Evolutionary conservation across 257 asterid species (phyloP).

Genomic region (Rubia yunnanensis): DNA sequence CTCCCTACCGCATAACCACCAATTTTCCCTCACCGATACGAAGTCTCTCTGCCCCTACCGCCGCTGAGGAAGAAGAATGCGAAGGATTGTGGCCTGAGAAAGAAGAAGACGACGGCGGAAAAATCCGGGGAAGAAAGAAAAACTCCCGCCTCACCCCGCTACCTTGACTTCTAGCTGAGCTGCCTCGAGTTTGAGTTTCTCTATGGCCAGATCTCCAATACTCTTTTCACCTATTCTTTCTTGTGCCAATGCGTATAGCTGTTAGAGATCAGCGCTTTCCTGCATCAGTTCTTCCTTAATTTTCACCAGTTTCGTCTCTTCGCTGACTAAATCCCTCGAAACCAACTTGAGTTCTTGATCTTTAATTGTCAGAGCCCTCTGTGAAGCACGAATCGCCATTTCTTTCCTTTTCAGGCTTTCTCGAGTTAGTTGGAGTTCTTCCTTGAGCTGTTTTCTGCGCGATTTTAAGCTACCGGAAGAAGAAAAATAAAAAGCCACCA

Average conservation of each 20-base stretch:
- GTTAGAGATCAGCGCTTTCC: slow-evolving; percentile 36
- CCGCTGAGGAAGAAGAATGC: no score
- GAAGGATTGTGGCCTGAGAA: no score
- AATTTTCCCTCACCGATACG: no score
- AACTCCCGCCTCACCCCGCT: no score
- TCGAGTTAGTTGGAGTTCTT: slow-evolving; percentile 48
- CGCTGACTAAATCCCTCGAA: slow-evolving; percentile 31
- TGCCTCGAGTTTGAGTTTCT: slow-evolving; percentile 58
- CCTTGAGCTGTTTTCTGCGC: slow-evolving; percentile 48
- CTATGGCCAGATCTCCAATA: slow-evolving; percentile 54
- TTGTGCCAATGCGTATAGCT: slow-evolving; percentile 47
- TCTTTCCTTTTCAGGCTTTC: slow-evolving; percentile 60
- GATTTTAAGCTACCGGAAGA: slow-evolving; percentile 28
- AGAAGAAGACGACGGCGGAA: no score
- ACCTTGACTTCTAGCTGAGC: slow-evolving; percentile 79
- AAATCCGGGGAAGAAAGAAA: no score
- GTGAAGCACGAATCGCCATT: slow-evolving; percentile 50
- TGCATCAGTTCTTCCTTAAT: slow-evolving; percentile 49
- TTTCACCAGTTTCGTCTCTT: slow-evolving; percentile 48
- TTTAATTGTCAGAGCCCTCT: slow-evolving; percentile 48
- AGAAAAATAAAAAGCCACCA: no score
- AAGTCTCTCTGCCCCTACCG: no score
- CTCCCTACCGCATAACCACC: no score
- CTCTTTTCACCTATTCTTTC: slow-evolving; percentile 45
- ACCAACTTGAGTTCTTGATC: slow-evolving; percentile 56